Conservation (phyloP, 495 filamentous ascomycete genomes). For the Hypomontagnella monticulosa region DNA sequence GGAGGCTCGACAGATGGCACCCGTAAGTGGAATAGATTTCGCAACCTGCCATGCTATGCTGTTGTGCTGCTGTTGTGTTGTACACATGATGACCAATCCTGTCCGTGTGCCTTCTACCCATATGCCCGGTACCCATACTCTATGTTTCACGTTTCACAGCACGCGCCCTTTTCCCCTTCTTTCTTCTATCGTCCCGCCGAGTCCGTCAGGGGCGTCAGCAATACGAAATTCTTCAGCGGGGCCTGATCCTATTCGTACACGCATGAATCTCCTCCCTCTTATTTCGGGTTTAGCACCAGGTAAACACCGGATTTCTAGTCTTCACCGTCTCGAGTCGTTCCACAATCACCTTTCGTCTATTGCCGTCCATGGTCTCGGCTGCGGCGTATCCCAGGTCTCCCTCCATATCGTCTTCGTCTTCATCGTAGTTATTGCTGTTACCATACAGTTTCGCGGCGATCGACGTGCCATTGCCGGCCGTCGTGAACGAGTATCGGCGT, state of each 20-base stretch:
- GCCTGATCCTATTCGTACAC: neutral
- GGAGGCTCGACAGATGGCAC: neutral
- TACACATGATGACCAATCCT: no score
- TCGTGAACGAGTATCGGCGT: constrained; percentile 55
- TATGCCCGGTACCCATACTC: no score
- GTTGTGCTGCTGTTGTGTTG: no score
- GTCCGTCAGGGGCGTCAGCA: no score
- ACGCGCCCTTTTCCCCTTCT: no score
- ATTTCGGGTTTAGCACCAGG: constrained; percentile 79
- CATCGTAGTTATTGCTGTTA: constrained; percentile 44
- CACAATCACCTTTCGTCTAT: constrained; percentile 91
- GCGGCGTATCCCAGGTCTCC: constrained; percentile 95
- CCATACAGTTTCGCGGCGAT: constrained; percentile 58
- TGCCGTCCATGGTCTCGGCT: constrained; percentile 90
- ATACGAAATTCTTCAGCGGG: no score
- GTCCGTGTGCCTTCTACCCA: no score
- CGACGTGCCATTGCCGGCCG: constrained; percentile 49
- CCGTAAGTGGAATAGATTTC: constrained; percentile 20
- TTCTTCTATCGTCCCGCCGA: no score
- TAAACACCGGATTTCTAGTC: constrained; percentile 94
- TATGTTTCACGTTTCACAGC: no score
- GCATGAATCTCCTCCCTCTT: neutral
- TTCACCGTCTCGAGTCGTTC: constrained; percentile 95
- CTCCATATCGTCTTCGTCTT: constrained; percentile 80
- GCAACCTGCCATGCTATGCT: constrained; percentile 25